These are phyloP conservation scores for Dendrobium huoshanense DNA, from an alignment of 106 monocot species.

Conservation along the genomic window DNA sequence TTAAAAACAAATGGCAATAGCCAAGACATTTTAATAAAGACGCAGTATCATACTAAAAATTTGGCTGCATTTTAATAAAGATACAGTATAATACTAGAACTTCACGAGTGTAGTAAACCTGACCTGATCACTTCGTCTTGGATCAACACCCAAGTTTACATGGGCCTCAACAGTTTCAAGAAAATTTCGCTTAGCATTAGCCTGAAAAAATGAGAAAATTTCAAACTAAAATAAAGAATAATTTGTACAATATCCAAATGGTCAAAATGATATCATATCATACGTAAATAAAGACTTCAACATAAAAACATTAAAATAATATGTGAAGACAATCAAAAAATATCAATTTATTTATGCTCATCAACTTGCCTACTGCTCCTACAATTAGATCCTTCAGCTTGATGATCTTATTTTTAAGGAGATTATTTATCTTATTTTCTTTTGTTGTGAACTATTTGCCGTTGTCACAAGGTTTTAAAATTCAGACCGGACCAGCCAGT, in stretches of 20 bases:
- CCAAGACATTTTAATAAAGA: background rate
- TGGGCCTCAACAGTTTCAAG: slow-evolving; percentile 92
- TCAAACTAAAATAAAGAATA: background rate
- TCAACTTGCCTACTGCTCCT: background rate
- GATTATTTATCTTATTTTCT: too few relatives aligned
- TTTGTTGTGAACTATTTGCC: background rate
- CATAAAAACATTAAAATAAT: background rate
- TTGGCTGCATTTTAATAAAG: background rate
- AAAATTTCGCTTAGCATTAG: slow-evolving; percentile 56
- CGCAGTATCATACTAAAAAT: background rate
- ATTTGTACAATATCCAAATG: background rate
- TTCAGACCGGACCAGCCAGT: too few relatives aligned
- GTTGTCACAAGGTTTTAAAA: too few relatives aligned
- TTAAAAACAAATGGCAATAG: background rate
- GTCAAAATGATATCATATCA: slow-evolving; percentile 4
- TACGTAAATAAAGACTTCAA: background rate
- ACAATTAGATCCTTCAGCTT: background rate
- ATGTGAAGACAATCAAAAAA: background rate
- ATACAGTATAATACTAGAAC: background rate
- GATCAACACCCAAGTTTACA: slow-evolving; percentile 82
- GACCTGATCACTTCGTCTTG: slow-evolving; percentile 91
- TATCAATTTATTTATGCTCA: background rate
- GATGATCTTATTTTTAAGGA: background rate
- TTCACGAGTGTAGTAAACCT: background rate
- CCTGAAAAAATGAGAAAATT: slow-evolving; percentile 27